Base-by-base conservation (phyloP, 108 stramenopile genomes). In the Skeletonema costatum region DNA sequence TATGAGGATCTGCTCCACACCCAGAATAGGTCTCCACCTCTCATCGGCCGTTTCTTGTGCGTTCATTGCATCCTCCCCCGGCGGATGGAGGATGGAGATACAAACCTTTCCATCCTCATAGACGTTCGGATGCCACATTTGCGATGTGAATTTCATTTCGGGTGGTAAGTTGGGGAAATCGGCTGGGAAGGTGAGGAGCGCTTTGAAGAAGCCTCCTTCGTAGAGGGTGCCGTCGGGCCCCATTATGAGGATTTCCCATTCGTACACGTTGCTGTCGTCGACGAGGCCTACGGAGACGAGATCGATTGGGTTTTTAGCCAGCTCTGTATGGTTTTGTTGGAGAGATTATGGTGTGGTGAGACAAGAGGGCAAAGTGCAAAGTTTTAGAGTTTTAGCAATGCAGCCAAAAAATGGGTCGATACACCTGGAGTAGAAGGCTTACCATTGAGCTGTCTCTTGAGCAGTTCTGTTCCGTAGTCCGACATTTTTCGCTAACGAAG, bases 121-220 rank as follows among this genome's bases (percentile, higher is more conserved):
- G 38, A 96, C 92, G 65, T 99, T 99, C 16, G 99, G 99, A 75
- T 99, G 99, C 96, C 97, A 98, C 92, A 99, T 99, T 73, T 98
- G 96, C 3, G 96, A 93, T 11, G 73, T 76, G 82, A 99, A 99
- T 32, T 91, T 97, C 91, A 92, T 92, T 92, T 78, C 87, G 1
- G 97, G 99, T 19, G 99, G 99, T 87, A 86, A 95, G 86, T 98
- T 97, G 44, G 99, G 99, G 83, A 98, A 99, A 71, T 98, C 98
- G 9, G 84, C 53, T 38, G 99, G 99, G 77, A 99, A 99, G 73
- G 89, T 85, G 6, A 99, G 85, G 17, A 82, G 84, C 25, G 98
- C 98, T 73, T 93, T 94, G 93, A 99, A 99, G 71, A 98, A 97
- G 41, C 99, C 99, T 30, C 97, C 99, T 75, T 98, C 97, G 60